phyloP scores from a whole-genome alignment of 1,284 basidiomycete genomes.

The Trichosporon ovoides region DNA sequence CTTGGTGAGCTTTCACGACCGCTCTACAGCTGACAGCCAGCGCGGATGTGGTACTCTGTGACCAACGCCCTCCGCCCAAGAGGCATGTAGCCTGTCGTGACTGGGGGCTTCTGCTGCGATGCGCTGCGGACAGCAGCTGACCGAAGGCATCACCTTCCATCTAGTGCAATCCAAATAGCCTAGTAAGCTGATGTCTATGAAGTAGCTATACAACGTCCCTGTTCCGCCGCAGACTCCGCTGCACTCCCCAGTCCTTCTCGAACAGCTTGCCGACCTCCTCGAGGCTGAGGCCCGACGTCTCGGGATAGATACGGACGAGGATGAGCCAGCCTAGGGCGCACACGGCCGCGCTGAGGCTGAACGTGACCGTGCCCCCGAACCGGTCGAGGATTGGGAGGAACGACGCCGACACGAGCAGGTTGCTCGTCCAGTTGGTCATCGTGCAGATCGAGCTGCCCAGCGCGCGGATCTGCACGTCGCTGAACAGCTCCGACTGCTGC shows the following conservation, averaged over 20 bases:
- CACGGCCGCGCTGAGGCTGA: constrained; percentile 71
- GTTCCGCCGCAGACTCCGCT: constrained; percentile 39
- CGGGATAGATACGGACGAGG: constrained; percentile 65
- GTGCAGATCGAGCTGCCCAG: constrained; percentile 75
- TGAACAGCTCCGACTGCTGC: constrained; percentile 79
- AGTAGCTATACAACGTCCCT: not conserved
- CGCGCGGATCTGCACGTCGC: constrained; percentile 67
- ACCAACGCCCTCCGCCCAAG: too few species aligned
- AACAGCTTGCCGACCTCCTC: constrained; percentile 54
- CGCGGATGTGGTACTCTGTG: too few species aligned
- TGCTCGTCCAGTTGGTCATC: constrained; percentile 69
- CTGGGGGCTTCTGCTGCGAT: too few species aligned
- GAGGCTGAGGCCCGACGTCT: constrained; percentile 55
- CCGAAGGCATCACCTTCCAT: too few species aligned
- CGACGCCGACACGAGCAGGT: constrained; percentile 69
- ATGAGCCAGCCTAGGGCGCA: constrained; percentile 67
- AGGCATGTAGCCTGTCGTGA: too few species aligned
- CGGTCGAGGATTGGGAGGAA: constrained; percentile 68
- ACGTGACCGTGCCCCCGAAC: constrained; percentile 71
- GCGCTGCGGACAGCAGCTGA: too few species aligned
- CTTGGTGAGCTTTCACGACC: too few species aligned
- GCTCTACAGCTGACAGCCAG: too few species aligned
- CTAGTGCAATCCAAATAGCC: too few species aligned
- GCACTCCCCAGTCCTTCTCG: constrained; percentile 50
- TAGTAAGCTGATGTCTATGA: not conserved